A percentile compares a stretch with the other conserved stretches of the same genome.
Evolutionary conservation across 148 eudicot species (phyloP).

Genomic region (Rhododendron simsii): DNA sequence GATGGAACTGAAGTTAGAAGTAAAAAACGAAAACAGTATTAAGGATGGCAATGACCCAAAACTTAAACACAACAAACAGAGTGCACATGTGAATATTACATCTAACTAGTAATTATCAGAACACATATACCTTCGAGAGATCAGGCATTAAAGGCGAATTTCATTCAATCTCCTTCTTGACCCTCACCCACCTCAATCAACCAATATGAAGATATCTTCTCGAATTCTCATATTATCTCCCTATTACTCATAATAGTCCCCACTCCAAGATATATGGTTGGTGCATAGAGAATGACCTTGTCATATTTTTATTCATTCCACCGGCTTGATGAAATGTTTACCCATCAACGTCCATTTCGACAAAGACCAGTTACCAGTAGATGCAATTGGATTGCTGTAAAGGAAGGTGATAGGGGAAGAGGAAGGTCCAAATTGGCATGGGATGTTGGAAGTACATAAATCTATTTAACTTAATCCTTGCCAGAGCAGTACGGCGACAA

Average conservation of each 20-base stretch:
- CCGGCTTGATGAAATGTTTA: not conserved
- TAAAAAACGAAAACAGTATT: not conserved
- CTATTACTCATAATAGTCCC: not conserved
- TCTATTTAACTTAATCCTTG: not conserved
- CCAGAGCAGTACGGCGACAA: not conserved
- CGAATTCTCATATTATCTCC: not conserved
- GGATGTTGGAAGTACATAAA: not conserved
- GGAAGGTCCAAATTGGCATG: not conserved
- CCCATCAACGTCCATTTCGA: not conserved
- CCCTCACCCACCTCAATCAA: not conserved
- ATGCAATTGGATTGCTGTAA: not conserved
- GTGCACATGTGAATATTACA: not conserved
- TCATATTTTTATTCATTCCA: not conserved
- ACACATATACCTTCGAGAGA: not conserved
- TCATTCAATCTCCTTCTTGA: not conserved
- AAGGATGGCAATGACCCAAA: not conserved
- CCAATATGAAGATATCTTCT: not conserved
- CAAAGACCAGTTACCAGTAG: not conserved
- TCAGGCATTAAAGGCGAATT: not conserved
- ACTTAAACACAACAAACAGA: not conserved
- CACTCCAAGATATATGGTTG: not conserved
- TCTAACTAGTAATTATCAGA: not conserved
- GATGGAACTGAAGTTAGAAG: constrained; percentile 10
- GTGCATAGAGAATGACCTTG: not conserved
- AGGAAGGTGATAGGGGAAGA: not conserved